Conservation (phyloP, 2,329 filamentous ascomycete genomes). For the Aureobasidium sp. region DNA sequence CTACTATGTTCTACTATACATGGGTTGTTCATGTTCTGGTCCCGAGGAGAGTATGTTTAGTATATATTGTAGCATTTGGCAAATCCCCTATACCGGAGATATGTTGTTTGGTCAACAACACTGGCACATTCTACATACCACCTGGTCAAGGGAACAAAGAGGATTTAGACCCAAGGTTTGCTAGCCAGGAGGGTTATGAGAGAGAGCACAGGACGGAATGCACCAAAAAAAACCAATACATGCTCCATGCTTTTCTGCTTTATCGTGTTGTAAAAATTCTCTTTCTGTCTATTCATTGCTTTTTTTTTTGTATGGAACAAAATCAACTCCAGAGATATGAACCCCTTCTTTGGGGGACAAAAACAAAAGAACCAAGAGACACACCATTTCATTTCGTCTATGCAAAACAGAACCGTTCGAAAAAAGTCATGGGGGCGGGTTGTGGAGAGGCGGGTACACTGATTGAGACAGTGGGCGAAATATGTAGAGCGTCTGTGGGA, state of each 20-base stretch:
- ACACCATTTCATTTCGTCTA: conserved; percentile 4
- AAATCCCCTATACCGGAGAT: too few relatives aligned
- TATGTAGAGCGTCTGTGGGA: background rate
- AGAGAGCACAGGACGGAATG: too few relatives aligned
- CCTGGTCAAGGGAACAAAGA: too few relatives aligned
- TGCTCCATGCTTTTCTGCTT: background rate
- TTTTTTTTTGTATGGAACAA: background rate
- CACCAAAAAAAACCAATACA: too few relatives aligned
- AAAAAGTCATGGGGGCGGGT: background rate
- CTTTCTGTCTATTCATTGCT: conserved; percentile 9
- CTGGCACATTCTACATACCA: too few relatives aligned
- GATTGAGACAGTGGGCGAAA: background rate
- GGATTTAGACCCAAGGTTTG: too few relatives aligned
- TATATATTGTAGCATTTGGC: too few relatives aligned
- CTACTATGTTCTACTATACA: too few relatives aligned
- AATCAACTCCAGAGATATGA: background rate
- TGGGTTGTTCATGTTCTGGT: too few relatives aligned
- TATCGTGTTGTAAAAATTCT: background rate
- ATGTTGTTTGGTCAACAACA: too few relatives aligned
- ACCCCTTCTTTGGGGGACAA: background rate
- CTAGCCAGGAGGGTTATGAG: too few relatives aligned
- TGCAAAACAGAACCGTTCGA: conserved; percentile 11
- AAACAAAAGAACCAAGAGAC: background rate
- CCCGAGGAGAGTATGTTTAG: too few relatives aligned
- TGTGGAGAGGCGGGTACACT: background rate